Evolutionary conservation across 1,139 yeast species (phyloP), one percentile per base, ranked within the genome.

Genomic region (Pichia kudriavzevii): DNA sequence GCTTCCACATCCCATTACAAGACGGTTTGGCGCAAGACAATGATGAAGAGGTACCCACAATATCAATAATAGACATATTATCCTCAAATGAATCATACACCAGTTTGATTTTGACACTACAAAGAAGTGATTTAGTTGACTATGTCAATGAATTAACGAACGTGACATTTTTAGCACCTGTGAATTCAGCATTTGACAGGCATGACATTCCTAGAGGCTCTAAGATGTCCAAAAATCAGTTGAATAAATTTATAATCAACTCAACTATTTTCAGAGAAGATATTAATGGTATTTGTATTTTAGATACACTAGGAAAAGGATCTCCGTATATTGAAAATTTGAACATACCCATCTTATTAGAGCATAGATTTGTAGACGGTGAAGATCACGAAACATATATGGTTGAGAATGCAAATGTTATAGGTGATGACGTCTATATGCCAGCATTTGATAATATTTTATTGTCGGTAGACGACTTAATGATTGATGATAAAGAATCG

Each of bases 101-200:
- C 18, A 68, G 69, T 34, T 75, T 88, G 40, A 59, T 88, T 16
- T 61, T 78, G 32, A 62, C 74, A 19, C 49, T 88, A 4, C 96
- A 88, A 53, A 61, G 70, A 33, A 64, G 68, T 30, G 93, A 80
- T 10, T 60, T 82, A 42, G 64, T 91, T 1, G 93, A 94, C 1
- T 58, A 62, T 22, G 57, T 91, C 33, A 88, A 85, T 54, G 62
- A 63, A 24, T 58, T 81, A 42, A 61, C 65, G 24, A 81, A 87
- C 53, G 69, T 79, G 35, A 85, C 97, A 0, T 60, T 88, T 14
- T 56, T 85, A 30, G 96, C 96, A 0, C 96, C 97, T 0, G 70
- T 83, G 14, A 85, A 88, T 58, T 76, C 81, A 48, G 96, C 95
- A 1, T 87, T 82, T 57, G 40, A 34, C 9, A 29, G 31, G 2